Percentiles rank a stretch among this genome's conserved stretches.
Evolutionary conservation across 148 eudicot genomes (phyloP).

Genomic region (Arctostaphylos glauca): DNA sequence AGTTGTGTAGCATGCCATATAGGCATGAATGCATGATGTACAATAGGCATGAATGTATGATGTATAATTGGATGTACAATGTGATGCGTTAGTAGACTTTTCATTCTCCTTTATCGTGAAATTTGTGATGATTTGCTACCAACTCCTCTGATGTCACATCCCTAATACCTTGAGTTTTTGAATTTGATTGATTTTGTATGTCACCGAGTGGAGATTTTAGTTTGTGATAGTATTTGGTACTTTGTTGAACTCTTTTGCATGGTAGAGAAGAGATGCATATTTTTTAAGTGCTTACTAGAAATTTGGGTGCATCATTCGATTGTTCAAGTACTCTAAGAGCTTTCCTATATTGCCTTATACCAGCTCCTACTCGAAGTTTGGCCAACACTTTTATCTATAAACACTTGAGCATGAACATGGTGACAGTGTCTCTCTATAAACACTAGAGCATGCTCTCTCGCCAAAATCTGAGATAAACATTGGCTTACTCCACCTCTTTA

Average conservation of each 20-base stretch:
- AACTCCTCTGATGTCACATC: background rate
- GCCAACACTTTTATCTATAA: background rate
- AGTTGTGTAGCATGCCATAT: no score
- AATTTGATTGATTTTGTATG: background rate
- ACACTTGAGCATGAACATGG: background rate
- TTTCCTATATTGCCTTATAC: background rate
- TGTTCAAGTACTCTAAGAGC: background rate
- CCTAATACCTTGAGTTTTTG: slow-evolving; percentile 1
- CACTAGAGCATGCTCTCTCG: background rate
- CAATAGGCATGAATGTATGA: no score
- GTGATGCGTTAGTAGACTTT: no score
- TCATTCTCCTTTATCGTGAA: no score
- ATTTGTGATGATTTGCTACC: no score
- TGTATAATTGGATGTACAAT: no score
- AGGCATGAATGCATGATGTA: no score
- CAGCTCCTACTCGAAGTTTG: background rate
- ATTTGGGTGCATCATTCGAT: background rate
- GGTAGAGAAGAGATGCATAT: background rate
- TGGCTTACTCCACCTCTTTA: background rate
- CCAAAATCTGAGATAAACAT: background rate
- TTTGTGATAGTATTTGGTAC: background rate
- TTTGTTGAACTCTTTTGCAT: background rate
- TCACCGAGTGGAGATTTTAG: background rate
- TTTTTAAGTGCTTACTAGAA: background rate
- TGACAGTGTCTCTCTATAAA: background rate